Evolutionary conservation across 2,329 filamentous ascomycete genomes (phyloP).

Genomic region (Saccharata proteae): DNA sequence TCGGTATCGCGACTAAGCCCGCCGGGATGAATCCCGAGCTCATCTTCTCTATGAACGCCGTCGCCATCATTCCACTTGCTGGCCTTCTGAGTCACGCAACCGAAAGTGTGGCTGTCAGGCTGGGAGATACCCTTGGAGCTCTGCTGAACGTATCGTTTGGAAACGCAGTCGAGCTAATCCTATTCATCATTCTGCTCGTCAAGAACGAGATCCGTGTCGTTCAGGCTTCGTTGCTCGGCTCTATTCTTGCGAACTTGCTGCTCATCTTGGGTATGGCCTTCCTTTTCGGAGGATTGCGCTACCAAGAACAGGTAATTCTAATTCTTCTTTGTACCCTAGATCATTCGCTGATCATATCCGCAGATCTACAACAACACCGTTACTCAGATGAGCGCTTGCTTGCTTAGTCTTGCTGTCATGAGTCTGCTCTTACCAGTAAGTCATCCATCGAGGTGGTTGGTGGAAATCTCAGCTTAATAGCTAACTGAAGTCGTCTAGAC

Average conservation of each 20-base stretch:
- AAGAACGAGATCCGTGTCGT: slow-evolving; percentile 78
- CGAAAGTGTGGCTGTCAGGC: slow-evolving; percentile 34
- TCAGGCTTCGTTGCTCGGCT: slow-evolving; percentile 79
- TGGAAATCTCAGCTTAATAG: background rate
- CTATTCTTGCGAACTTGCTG: slow-evolving; percentile 77
- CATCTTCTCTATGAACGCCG: slow-evolving; percentile 40
- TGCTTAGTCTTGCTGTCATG: slow-evolving; percentile 81
- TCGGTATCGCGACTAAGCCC: slow-evolving; percentile 55
- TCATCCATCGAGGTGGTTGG: slow-evolving; percentile 8
- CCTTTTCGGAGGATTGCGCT: slow-evolving; percentile 72
- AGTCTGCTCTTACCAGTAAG: slow-evolving; percentile 71
- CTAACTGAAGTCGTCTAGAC: slow-evolving; percentile 39
- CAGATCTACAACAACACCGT: slow-evolving; percentile 89
- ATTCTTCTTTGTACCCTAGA: background rate
- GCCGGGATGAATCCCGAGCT: slow-evolving; percentile 28
- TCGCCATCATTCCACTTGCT: slow-evolving; percentile 39
- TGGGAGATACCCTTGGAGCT: slow-evolving; percentile 38
- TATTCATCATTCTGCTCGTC: slow-evolving; percentile 32
- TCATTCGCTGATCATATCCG: slow-evolving; percentile 10
- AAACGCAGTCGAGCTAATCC: slow-evolving; percentile 41
- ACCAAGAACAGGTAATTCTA: slow-evolving; percentile 59
- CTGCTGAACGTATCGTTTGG: slow-evolving; percentile 41
- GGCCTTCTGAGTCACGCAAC: slow-evolving; percentile 38
- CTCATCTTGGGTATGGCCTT: slow-evolving; percentile 90
- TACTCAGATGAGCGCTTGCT: slow-evolving; percentile 89